These are phyloP conservation scores for Cokeromyces recurvatus DNA, from an alignment of 371 early-diverging fungal genomes.

Conservation along the genomic window DNA sequence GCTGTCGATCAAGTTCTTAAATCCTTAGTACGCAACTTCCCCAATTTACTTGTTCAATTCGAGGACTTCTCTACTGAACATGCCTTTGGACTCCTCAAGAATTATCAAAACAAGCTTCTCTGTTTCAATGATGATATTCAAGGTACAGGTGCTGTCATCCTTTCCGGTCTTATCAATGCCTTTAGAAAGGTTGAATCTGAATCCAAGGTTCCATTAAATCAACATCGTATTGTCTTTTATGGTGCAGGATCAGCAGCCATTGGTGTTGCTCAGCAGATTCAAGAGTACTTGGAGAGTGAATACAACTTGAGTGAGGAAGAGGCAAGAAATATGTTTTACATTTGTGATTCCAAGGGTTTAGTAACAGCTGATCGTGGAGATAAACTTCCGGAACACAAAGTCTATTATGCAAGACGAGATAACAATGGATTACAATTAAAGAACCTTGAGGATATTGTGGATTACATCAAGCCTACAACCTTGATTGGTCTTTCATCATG, in stretches of 20 bases:
- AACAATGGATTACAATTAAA: conserved; percentile 71
- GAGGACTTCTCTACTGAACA: conserved; percentile 93
- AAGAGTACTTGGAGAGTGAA: conserved; percentile 70
- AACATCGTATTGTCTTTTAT: conserved; percentile 85
- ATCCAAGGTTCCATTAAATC: conserved; percentile 51
- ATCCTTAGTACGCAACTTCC: conserved; percentile 66
- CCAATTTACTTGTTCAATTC: conserved; percentile 82
- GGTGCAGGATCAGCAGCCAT: conserved; percentile 89
- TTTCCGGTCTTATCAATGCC: conserved; percentile 89
- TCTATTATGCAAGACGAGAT: conserved; percentile 75
- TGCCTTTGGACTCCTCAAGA: conserved; percentile 66
- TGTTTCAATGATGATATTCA: conserved; percentile 73
- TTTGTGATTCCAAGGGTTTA: conserved; percentile 81
- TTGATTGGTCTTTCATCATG: conserved; percentile 83
- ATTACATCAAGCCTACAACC: conserved; percentile 47
- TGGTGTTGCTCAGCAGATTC: conserved; percentile 85
- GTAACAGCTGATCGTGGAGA: conserved; percentile 86
- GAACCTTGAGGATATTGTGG: conserved; percentile 62
- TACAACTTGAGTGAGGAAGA: conserved; percentile 64
- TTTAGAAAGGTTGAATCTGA: conserved; percentile 51
- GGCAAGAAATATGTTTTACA: conserved; percentile 77
- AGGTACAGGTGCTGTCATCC: conserved; percentile 89
- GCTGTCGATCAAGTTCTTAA: conserved; percentile 76
- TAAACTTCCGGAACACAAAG: conserved; percentile 76
- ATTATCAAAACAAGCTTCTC: conserved; percentile 61